These are phyloP conservation scores for Candida namnaoensis DNA, from an alignment of 805 yeast genomes.

Conservation along the genomic window DNA sequence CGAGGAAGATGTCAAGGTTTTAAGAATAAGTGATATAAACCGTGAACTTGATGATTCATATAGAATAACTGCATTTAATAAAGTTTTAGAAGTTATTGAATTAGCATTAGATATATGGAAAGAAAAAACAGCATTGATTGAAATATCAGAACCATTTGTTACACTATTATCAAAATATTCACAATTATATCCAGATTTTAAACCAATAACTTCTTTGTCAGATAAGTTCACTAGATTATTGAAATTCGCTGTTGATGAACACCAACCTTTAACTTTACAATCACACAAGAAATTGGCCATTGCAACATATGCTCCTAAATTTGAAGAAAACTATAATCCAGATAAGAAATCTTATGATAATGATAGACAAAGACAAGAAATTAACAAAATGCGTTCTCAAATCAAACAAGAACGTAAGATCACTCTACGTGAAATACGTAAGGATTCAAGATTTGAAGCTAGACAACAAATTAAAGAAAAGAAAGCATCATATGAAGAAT, in stretches of 20 bases:
- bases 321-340: conserved; percentile 93
- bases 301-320: conserved; percentile 80
- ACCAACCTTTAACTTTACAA: conserved; percentile 73
- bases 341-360: conserved; percentile 88
- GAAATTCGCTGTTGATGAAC: conserved; percentile 38
- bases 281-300: conserved; percentile 78
- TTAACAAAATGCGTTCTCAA: conserved; percentile 73
- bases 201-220: conserved; percentile 23
- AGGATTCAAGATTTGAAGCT: conserved; percentile 79
- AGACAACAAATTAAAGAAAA: conserved; percentile 76
- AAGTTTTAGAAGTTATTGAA: conserved; percentile 22
- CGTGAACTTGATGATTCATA: conserved; percentile 20
- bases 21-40: conserved; percentile 14
- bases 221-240: conserved; percentile 39
- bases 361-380: conserved; percentile 72
- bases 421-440: conserved; percentile 83
- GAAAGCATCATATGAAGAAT: conserved; percentile 64
- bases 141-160: conserved; percentile 42
- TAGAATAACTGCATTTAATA: conserved; percentile 16
- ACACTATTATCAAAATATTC: conserved; percentile 31
- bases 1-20: conserved; percentile 1
- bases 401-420: conserved; percentile 88
- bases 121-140: conserved; percentile 53
- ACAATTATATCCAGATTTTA: conserved; percentile 25
- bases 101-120: conserved; percentile 41